A percentile compares a stretch with the other conserved stretches of the same genome.
Conservation (phyloP, 1,139 yeast species). For the Saccharomycopsis hybrid region DNA sequence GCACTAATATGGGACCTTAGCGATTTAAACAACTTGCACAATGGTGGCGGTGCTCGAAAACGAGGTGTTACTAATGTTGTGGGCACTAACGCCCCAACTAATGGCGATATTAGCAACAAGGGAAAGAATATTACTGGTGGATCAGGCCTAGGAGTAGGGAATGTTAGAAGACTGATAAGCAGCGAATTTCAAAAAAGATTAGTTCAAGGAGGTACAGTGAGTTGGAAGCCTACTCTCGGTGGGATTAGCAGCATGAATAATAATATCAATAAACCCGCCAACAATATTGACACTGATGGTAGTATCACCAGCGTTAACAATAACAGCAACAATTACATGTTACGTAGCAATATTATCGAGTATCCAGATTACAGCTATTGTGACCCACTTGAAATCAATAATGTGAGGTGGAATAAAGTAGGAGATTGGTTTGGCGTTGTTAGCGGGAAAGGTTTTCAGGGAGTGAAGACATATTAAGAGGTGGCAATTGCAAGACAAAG, state of each 20-base stretch:
- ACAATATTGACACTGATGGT: no score
- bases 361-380: conserved; percentile 48
- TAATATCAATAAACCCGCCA: no score
- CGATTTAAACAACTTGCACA: conserved; percentile 23
- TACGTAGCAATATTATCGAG: conserved; percentile 24
- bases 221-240: no score
- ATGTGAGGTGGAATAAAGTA: conserved; percentile 62
- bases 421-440: conserved; percentile 84
- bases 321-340: neutral
- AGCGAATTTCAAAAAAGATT: conserved; percentile 3
- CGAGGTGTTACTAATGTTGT: no score
- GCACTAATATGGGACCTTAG: conserved; percentile 78
- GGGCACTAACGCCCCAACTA: conserved; percentile 11
- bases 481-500: no score
- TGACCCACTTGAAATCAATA: conserved; percentile 65
- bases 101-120: no score
- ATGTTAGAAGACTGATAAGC: conserved; percentile 12
- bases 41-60: no score
- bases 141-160: no score
- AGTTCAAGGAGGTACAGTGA: neutral
- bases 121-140: conserved; percentile 14
- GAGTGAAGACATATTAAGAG: conserved; percentile 38
- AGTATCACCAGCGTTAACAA: no score
- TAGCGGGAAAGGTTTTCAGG: conserved; percentile 76
- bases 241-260: no score